A percentile compares a stretch with the other conserved stretches of the same genome.
Evolutionary conservation across 2,329 filamentous ascomycete genomes (phyloP).

Genomic region (Hypoxylon rubiginosum): DNA sequence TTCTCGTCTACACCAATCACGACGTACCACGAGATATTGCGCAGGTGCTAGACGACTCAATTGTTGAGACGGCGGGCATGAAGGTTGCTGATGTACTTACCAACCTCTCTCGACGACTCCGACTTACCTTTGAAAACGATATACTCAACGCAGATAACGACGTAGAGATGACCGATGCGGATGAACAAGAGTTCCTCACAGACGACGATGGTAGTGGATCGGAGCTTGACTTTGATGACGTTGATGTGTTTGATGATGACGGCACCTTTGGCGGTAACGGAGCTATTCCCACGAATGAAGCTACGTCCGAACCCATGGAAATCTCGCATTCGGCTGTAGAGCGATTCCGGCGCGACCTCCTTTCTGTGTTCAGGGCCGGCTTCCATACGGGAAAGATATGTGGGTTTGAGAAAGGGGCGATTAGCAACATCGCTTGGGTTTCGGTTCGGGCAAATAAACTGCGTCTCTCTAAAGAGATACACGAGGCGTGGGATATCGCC

Average conservation of each 20-base stretch:
- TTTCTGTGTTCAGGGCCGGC: constrained; percentile 71
- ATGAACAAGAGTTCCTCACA: constrained; percentile 44
- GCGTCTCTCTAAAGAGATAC: constrained; percentile 78
- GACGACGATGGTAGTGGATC: constrained; percentile 46
- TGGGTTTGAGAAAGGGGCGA: constrained; percentile 57
- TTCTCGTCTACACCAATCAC: constrained; percentile 45
- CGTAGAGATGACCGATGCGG: constrained; percentile 43
- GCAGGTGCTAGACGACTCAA: constrained; percentile 43
- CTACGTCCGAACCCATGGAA: not conserved
- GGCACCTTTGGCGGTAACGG: constrained; percentile 53
- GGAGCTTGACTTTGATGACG: constrained; percentile 44
- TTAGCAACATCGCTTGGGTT: constrained; percentile 69
- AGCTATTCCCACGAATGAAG: constrained; percentile 37
- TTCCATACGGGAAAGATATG: constrained; percentile 77
- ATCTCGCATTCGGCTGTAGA: constrained; percentile 23
- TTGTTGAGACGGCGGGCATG: constrained; percentile 40
- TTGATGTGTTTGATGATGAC: constrained; percentile 46
- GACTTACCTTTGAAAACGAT: constrained; percentile 41
- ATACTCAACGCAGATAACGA: constrained; percentile 53
- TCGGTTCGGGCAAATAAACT: constrained; percentile 79
- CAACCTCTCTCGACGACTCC: constrained; percentile 51
- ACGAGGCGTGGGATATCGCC: constrained; percentile 81
- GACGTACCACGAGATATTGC: constrained; percentile 41
- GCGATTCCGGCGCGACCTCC: constrained; percentile 72
- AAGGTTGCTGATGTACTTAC: constrained; percentile 42